Evolutionary conservation across 345 rosid species (phyloP).

Genomic region (Durio zibethinus): DNA sequence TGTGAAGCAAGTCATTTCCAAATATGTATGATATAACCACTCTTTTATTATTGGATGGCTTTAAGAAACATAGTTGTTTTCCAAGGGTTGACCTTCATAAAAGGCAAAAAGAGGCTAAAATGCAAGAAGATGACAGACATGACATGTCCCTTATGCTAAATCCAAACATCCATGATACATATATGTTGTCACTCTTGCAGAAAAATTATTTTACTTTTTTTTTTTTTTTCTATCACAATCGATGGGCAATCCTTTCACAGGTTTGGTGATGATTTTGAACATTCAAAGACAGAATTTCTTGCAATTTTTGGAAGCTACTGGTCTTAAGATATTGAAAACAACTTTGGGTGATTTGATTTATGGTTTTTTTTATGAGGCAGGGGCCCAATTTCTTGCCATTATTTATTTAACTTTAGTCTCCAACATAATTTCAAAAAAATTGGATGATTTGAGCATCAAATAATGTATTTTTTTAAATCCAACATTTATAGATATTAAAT

Average conservation of each 20-base stretch:
- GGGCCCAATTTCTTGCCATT: background rate
- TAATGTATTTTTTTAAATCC: too few relatives aligned
- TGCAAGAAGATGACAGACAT: background rate
- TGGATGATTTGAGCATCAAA: background rate
- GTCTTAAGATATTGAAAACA: background rate
- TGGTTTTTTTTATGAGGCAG: background rate
- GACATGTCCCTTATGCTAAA: constrained; percentile 1
- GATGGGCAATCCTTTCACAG: background rate
- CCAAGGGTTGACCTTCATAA: background rate
- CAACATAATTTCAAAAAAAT: background rate
- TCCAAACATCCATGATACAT: background rate
- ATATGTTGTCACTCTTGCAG: background rate
- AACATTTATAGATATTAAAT: too few relatives aligned
- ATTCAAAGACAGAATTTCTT: background rate
- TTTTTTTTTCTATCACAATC: background rate
- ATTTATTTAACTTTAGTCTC: background rate
- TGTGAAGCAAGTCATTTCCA: background rate
- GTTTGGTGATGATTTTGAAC: background rate
- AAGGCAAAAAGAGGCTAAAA: background rate
- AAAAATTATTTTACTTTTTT: background rate
- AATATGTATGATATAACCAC: background rate
- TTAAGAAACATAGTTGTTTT: background rate
- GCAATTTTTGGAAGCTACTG: background rate
- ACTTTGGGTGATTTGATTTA: background rate
- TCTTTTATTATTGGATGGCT: background rate